phyloP scores from a whole-genome alignment of 306 rosid species.

The Morella rubra region DNA sequence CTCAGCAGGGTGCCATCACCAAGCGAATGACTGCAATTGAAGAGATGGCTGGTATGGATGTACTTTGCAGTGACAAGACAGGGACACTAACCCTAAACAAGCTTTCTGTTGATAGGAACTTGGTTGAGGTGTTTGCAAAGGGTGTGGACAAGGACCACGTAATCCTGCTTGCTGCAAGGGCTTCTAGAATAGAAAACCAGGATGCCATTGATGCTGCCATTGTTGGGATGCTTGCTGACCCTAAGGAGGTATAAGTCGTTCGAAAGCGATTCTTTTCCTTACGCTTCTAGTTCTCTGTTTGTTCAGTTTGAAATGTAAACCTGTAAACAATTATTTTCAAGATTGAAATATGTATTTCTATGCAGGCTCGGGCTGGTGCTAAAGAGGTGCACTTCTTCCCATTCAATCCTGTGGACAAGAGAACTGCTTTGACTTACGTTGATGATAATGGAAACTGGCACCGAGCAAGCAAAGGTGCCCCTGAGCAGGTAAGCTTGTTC shows the following conservation, averaged over 20 bases:
- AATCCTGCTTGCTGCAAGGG: conserved; percentile 84
- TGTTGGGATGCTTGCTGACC: conserved; percentile 98
- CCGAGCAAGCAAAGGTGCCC: conserved; percentile 98
- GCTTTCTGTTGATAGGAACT: conserved; percentile 78
- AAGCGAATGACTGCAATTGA: conserved; percentile 99
- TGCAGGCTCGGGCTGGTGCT: conserved; percentile 87
- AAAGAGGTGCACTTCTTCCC: conserved; percentile 91
- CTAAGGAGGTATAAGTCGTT: conserved; percentile 70
- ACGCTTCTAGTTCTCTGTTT: conserved; percentile 8
- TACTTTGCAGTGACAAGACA: conserved; percentile 97
- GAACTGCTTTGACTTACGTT: conserved; percentile 97
- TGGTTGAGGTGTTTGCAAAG: conserved; percentile 81
- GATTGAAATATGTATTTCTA: neutral
- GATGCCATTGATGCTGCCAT: conserved; percentile 97
- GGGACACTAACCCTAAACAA: conserved; percentile 98
- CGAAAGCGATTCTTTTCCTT: neutral
- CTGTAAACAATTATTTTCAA: conserved; percentile 2
- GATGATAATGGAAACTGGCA: conserved; percentile 83
- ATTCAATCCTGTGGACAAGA: conserved; percentile 94
- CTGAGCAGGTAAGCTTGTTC: conserved; percentile 74
- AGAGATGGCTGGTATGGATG: conserved; percentile 99
- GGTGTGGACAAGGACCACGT: conserved; percentile 86
- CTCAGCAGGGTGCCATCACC: conserved; percentile 98
- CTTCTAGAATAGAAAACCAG: conserved; percentile 93
- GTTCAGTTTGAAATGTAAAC: neutral